Evolutionary conservation across 805 yeast species (phyloP), one percentile per base, ranked within the genome.

Genomic region (Yarrowia osloensis): DNA sequence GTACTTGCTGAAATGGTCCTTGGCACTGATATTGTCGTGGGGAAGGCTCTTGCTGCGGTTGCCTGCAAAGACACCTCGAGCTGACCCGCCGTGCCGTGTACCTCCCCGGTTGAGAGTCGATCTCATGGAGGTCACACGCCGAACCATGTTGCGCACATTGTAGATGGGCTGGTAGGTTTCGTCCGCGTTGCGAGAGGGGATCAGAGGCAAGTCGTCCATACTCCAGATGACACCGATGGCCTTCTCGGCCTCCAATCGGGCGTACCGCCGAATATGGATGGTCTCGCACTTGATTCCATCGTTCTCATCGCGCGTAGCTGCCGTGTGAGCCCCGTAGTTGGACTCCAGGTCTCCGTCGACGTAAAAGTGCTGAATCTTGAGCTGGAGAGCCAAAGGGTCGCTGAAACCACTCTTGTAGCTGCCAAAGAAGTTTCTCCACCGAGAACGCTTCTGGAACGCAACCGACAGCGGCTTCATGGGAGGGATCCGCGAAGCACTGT

Each of bases 191-290:
- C 63, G 17, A 1, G 63, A 40, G 4, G 63, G 63, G 11, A 57
- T 57, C 37, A 57, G 28, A 3, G 63, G 63, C 37, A 57, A 37
- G 9, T 39, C 47, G 12, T 57, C 63, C 19, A 24, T 28, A 49
- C 37, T 39, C 63, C 63, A 57, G 3, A 57, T 57, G 21, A 39
- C 37, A 13, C 47, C 49, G 3, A 57, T 37, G n/a, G 63, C 63
- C 28, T 40, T 57, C 37, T 57, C 63, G 15, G 63, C 63, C 21
- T 57, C 63, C 63, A 57, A 19, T 8, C 63, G 63, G 15, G 63
- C 63, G 17, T 28, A 39, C 4, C 63, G 63, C n/a, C 49, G 63
- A 40, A 57, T 57, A 31, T 57, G 63, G 21, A 57, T 57, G 8
- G 63, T 40, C 26, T 39, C 63, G 22, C 49, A 39, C 63, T 57